These are phyloP conservation scores for Aspergillus niger DNA, from an alignment of 2,329 filamentous ascomycete genomes.

Conservation along the genomic window DNA sequence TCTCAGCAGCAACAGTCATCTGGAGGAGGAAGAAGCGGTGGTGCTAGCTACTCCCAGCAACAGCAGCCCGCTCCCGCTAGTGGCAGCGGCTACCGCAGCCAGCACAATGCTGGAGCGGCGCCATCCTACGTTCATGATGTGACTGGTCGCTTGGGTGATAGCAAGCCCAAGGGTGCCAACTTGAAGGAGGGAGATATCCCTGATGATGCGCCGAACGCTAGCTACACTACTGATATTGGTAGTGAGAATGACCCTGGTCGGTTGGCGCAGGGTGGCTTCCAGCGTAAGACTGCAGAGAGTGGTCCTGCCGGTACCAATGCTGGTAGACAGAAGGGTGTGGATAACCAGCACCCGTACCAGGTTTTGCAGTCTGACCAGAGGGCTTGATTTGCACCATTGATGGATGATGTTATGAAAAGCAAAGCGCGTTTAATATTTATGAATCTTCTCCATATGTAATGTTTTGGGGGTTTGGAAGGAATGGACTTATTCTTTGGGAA, in stretches of 20 bases:
- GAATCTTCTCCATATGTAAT: not conserved
- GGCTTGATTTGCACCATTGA: constrained; percentile 21
- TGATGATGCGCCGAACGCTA: constrained; percentile 49
- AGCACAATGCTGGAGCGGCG: constrained; percentile 34
- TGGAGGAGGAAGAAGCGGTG: not conserved
- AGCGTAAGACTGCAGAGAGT: constrained; percentile 33
- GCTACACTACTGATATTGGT: constrained; percentile 57
- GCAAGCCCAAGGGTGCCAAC: constrained; percentile 56
- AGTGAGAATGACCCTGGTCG: constrained; percentile 58
- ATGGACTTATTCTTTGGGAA: not conserved
- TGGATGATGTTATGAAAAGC: constrained; percentile 12
- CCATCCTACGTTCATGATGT: constrained; percentile 44
- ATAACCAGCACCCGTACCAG: constrained; percentile 27
- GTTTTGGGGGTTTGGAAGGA: not conserved
- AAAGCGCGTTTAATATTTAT: constrained; percentile 5
- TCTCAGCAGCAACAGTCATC: not conserved
- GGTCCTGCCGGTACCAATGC: constrained; percentile 29
- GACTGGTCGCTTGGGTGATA: constrained; percentile 31
- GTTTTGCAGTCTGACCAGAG: constrained; percentile 32
- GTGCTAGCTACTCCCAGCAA: not conserved
- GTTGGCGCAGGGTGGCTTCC: constrained; percentile 44
- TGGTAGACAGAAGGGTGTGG: constrained; percentile 28
- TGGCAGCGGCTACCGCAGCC: constrained; percentile 30
- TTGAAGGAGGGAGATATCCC: constrained; percentile 53
- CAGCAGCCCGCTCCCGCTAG: constrained; percentile 18